Evolutionary conservation across 2,329 filamentous ascomycete species (phyloP).

Genomic region (Pyrenochaeta sp.): DNA sequence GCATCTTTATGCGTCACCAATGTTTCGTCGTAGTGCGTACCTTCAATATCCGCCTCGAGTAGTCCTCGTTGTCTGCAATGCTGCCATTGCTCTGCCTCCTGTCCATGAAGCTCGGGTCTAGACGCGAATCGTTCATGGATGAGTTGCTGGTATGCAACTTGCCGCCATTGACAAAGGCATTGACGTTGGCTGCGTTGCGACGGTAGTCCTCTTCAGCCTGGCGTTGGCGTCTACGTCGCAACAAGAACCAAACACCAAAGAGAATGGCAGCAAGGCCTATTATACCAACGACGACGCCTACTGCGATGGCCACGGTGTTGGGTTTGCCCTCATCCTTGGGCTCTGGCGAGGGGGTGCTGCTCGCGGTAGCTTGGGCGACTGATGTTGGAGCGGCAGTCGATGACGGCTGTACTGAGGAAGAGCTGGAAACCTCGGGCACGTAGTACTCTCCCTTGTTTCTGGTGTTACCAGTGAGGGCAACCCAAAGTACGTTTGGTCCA

Average conservation of each 20-base stretch:
- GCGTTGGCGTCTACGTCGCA: slow-evolving; percentile 78
- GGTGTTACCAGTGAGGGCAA: slow-evolving; percentile 62
- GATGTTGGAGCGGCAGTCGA: slow-evolving; percentile 21
- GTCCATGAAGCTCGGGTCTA: slow-evolving; percentile 84
- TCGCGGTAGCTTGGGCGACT: slow-evolving; percentile 22
- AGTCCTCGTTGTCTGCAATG: slow-evolving; percentile 97
- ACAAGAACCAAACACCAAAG: slow-evolving; percentile 75
- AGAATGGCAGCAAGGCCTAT: slow-evolving; percentile 71
- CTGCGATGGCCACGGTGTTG: slow-evolving; percentile 86
- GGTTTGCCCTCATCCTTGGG: slow-evolving; percentile 52
- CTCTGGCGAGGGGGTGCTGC: slow-evolving; percentile 23
- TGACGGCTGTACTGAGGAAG: slow-evolving; percentile 19
- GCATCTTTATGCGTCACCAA: not conserved
- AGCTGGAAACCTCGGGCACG: slow-evolving; percentile 28
- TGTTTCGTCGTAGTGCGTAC: slow-evolving; percentile 58
- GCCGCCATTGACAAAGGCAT: slow-evolving; percentile 71
- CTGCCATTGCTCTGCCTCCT: slow-evolving; percentile 91
- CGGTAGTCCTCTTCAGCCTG: slow-evolving; percentile 86
- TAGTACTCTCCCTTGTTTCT: slow-evolving; percentile 49
- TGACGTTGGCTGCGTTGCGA: slow-evolving; percentile 80
- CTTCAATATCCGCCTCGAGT: slow-evolving; percentile 93
- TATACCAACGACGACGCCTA: slow-evolving; percentile 85
- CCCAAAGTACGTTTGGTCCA: slow-evolving; percentile 60
- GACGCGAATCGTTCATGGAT: slow-evolving; percentile 81
- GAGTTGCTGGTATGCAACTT: slow-evolving; percentile 69